Conservation (phyloP, 1,284 basidiomycete genomes). For the Melampsora americana region DNA sequence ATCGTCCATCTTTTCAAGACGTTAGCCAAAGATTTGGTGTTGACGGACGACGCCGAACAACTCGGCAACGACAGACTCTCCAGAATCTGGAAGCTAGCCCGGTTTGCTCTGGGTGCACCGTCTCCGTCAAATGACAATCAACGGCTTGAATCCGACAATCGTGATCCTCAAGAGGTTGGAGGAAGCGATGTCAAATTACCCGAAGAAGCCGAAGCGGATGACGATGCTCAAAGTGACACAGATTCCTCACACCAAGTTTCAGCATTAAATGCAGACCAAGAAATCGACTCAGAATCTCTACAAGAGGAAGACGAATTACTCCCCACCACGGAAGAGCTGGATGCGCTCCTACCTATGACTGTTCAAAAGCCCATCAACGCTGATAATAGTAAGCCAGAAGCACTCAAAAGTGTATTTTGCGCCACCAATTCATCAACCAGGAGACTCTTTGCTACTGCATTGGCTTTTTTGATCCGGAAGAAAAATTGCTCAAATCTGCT, state of each 20-base stretch:
- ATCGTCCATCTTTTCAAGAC: slow-evolving; percentile 44
- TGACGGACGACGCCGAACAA: slow-evolving; percentile 6
- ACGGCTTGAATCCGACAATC: background rate
- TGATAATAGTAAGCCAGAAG: background rate
- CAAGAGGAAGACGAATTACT: background rate
- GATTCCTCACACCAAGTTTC: background rate
- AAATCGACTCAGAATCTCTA: background rate
- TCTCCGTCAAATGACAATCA: background rate
- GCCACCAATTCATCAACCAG: slow-evolving; percentile 39
- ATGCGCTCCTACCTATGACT: background rate
- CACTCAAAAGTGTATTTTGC: slow-evolving; percentile 24
- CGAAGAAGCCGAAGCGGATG: background rate
- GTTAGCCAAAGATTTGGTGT: slow-evolving; percentile 33
- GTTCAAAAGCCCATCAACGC: background rate
- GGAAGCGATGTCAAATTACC: slow-evolving; percentile 7
- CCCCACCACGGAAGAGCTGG: slow-evolving; percentile 11
- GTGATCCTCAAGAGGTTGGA: background rate
- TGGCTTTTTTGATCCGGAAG: slow-evolving; percentile 39
- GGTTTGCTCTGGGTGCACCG: slow-evolving; percentile 35
- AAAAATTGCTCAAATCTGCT: slow-evolving; percentile 20
- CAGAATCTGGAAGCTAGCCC: slow-evolving; percentile 35
- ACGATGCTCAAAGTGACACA: background rate
- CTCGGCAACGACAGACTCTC: slow-evolving; percentile 25
- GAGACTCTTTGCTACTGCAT: slow-evolving; percentile 37
- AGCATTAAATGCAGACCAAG: background rate